Conservation (phyloP, 495 filamentous ascomycete species). For the Ramalina peruviana region DNA sequence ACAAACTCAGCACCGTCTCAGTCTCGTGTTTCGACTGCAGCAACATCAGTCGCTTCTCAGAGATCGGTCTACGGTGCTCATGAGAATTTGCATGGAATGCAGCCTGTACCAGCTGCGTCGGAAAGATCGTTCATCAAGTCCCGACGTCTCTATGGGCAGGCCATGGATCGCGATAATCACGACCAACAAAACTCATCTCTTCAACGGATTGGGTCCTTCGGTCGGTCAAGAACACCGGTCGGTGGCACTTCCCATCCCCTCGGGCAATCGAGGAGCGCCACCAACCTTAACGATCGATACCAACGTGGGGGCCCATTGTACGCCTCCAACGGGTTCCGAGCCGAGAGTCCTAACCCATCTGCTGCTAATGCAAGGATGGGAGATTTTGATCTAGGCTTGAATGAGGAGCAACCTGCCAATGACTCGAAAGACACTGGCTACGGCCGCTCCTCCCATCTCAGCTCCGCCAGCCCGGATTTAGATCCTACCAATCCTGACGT, state of each 20-base stretch:
- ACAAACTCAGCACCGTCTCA: constrained; percentile 61
- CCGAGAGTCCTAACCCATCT: constrained; percentile 39
- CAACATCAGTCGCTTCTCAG: constrained; percentile 81
- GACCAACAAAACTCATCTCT: constrained; percentile 68
- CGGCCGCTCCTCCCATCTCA: constrained; percentile 47
- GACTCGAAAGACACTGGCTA: constrained; percentile 23
- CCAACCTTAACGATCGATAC: constrained; percentile 41
- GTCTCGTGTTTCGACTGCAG: constrained; percentile 70
- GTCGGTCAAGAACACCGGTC: constrained; percentile 27
- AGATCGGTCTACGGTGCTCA: constrained; percentile 25
- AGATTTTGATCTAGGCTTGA: constrained; percentile 13
- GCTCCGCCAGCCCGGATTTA: constrained; percentile 44
- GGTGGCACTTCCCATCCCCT: constrained; percentile 2
- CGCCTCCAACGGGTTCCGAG: constrained; percentile 22
- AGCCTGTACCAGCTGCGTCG: constrained; percentile 7
- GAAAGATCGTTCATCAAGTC: constrained; percentile 45
- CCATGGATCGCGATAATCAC: constrained; percentile 61
- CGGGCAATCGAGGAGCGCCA: constrained; percentile 37
- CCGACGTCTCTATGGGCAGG: constrained; percentile 74
- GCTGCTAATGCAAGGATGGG: constrained; percentile 17
- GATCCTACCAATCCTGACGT: constrained; percentile 43
- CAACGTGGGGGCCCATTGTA: constrained; percentile 35
- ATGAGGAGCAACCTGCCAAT: constrained; percentile 14
- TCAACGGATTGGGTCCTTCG: constrained; percentile 67
- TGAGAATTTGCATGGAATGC: constrained; percentile 17